These are phyloP conservation scores for Thelonectria rubi DNA, from an alignment of 2,329 filamentous ascomycete species.

Conservation along the genomic window DNA sequence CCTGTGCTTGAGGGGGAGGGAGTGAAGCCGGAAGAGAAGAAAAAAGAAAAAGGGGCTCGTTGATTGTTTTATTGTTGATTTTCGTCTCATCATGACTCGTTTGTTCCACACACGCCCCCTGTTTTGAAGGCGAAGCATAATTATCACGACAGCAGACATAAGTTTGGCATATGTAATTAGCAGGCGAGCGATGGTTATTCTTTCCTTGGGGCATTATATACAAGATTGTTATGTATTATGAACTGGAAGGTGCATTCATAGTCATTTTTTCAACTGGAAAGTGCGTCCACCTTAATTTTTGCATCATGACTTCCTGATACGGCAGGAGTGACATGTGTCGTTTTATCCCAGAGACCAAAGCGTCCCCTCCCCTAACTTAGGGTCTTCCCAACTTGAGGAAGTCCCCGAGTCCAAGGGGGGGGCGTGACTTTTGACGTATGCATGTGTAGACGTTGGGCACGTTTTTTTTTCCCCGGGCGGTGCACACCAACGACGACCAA, in stretches of 20 bases:
- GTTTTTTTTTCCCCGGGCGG: neutral
- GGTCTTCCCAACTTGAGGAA: neutral
- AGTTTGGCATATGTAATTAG: too few relatives aligned
- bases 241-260: too few relatives aligned
- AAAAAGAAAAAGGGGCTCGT: slow-evolving; percentile 27
- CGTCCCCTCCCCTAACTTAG: neutral
- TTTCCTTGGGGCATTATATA: too few relatives aligned
- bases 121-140: slow-evolving; percentile 10
- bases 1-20: neutral
- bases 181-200: slow-evolving; percentile 23
- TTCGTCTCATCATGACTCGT: slow-evolving; percentile 11
- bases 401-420: neutral
- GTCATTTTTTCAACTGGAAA: too few relatives aligned
- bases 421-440: neutral
- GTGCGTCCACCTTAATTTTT: too few relatives aligned
- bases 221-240: too few relatives aligned
- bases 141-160: slow-evolving; percentile 9
- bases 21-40: slow-evolving; percentile 12
- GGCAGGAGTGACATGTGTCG: neutral
- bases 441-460: neutral
- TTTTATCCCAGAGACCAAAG: neutral
- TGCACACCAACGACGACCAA: too few relatives aligned
- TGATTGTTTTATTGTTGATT: slow-evolving; percentile 14
- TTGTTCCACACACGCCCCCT: neutral
- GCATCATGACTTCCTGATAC: neutral